Percentiles rank a stretch among this genome's conserved stretches.
phyloP scores from a whole-genome alignment of 2,329 filamentous ascomycete genomes.

The Fusarium foetens region DNA sequence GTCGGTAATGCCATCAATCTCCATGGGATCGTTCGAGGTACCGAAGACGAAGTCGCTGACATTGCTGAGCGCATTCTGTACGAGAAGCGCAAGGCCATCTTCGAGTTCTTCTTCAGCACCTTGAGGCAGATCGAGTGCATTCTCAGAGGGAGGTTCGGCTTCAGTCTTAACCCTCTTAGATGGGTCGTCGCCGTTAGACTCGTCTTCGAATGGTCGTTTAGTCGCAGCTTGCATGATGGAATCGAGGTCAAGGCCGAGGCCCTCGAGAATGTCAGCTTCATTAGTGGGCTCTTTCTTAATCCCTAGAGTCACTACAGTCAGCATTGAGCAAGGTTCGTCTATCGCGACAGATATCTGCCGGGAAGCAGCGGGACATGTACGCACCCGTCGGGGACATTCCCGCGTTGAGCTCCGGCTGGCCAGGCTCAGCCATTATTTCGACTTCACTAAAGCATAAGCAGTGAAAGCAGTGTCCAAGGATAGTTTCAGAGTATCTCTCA shows the following conservation, averaged over 20 bases:
- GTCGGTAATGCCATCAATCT: constrained; percentile 49
- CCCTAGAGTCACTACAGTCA: constrained; percentile 45
- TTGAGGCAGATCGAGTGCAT: constrained; percentile 34
- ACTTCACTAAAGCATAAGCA: constrained; percentile 44
- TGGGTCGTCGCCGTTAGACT: constrained; percentile 42
- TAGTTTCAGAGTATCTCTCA: constrained; percentile 25
- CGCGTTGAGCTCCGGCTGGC: constrained; percentile 50
- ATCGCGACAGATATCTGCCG: constrained; percentile 11
- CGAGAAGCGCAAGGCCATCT: constrained; percentile 51
- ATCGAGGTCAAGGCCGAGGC: constrained; percentile 49
- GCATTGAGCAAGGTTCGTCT: constrained; percentile 27
- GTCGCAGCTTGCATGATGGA: constrained; percentile 50
- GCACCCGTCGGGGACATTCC: constrained; percentile 50
- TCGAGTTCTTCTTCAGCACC: constrained; percentile 48
- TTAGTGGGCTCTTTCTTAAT: constrained; percentile 55
- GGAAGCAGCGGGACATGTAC: constrained; percentile 35
- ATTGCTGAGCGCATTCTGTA: constrained; percentile 55
- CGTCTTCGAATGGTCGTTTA: constrained; percentile 53
- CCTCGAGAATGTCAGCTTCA: constrained; percentile 50
- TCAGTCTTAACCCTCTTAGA: constrained; percentile 52
- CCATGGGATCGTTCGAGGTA: constrained; percentile 48
- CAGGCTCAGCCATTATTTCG: constrained; percentile 56
- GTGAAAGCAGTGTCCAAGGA: background rate
- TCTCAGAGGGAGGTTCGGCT: constrained; percentile 28
- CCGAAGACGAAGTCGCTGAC: constrained; percentile 53